Conservation (phyloP, 805 yeast species). For the Saccharomyces paradoxus region DNA sequence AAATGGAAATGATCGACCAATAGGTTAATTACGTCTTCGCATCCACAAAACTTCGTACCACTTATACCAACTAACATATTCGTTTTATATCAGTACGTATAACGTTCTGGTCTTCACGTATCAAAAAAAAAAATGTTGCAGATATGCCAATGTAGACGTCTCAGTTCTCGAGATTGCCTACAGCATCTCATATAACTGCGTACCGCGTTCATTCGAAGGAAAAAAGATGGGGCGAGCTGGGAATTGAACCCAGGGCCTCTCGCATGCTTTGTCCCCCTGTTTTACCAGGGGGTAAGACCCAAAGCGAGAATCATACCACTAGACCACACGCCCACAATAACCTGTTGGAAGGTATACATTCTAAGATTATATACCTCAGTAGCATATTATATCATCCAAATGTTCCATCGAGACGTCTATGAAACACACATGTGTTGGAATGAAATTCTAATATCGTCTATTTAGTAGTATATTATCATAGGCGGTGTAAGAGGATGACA, state of each 20-base stretch:
- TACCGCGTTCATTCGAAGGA: conserved; percentile 2
- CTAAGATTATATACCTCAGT: too few species aligned
- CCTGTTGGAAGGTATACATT: too few species aligned
- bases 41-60: conserved; percentile 23
- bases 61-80: conserved; percentile 25
- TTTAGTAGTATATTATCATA: too few species aligned
- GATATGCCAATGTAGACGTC: neutral
- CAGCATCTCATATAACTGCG: neutral
- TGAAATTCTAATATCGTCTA: too few species aligned
- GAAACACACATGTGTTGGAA: too few species aligned
- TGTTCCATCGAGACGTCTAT: too few species aligned
- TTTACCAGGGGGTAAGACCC: conserved; percentile 14
- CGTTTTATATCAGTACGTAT: neutral
- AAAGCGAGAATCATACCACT: conserved; percentile 36
- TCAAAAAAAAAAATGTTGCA: neutral
- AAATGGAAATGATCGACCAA: conserved; percentile 14
- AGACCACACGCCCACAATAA: conserved; percentile 32
- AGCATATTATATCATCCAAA: too few species aligned
- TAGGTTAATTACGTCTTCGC: conserved; percentile 13
- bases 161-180: neutral
- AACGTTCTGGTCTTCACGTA: neutral
- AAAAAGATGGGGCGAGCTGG: conserved; percentile 37
- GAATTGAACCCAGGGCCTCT: conserved; percentile 60
- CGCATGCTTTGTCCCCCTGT: conserved; percentile 31
- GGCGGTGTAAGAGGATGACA: too few species aligned